These are phyloP conservation scores for Phyllosticta citrichinensis DNA, from an alignment of 2,329 filamentous ascomycete species.

Conservation along the genomic window DNA sequence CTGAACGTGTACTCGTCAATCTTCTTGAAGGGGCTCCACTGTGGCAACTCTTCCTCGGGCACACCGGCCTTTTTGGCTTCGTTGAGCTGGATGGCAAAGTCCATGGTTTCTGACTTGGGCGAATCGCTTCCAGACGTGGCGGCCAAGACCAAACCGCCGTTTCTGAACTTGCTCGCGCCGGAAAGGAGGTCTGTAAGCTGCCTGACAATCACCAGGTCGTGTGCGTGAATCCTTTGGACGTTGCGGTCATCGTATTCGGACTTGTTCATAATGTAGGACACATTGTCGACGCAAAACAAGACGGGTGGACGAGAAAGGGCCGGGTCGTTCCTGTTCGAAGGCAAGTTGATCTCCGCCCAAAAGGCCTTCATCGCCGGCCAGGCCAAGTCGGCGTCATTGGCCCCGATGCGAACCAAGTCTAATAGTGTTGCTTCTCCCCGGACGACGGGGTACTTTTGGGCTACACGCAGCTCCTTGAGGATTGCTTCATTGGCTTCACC, in stretches of 20 bases:
- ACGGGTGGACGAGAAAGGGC: constrained; percentile 46
- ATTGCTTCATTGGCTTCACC: constrained; percentile 60
- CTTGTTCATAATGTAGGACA: constrained; percentile 70
- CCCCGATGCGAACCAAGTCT: constrained; percentile 55
- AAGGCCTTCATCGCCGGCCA: constrained; percentile 74
- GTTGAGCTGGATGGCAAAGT: constrained; percentile 51
- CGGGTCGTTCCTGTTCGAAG: constrained; percentile 26
- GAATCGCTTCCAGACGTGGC: constrained; percentile 64
- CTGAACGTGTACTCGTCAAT: constrained; percentile 45
- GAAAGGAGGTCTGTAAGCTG: constrained; percentile 63
- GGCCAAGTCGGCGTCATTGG: constrained; percentile 64
- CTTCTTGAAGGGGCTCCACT: constrained; percentile 42
- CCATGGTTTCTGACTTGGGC: constrained; percentile 53
- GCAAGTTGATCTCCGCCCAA: constrained; percentile 64
- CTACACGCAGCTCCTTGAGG: constrained; percentile 44
- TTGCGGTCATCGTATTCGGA: constrained; percentile 65
- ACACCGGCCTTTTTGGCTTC: constrained; percentile 28
- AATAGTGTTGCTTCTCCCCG: constrained; percentile 53
- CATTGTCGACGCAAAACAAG: constrained; percentile 66
- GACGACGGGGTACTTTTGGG: constrained; percentile 46
- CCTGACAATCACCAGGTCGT: constrained; percentile 68
- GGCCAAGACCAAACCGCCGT: constrained; percentile 71
- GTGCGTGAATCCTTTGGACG: constrained; percentile 69
- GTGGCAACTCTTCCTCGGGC: constrained; percentile 19
- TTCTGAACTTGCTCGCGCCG: constrained; percentile 41